phyloP scores from a whole-genome alignment of 352 stramenopile genomes.

The Phytophthora multivora region DNA sequence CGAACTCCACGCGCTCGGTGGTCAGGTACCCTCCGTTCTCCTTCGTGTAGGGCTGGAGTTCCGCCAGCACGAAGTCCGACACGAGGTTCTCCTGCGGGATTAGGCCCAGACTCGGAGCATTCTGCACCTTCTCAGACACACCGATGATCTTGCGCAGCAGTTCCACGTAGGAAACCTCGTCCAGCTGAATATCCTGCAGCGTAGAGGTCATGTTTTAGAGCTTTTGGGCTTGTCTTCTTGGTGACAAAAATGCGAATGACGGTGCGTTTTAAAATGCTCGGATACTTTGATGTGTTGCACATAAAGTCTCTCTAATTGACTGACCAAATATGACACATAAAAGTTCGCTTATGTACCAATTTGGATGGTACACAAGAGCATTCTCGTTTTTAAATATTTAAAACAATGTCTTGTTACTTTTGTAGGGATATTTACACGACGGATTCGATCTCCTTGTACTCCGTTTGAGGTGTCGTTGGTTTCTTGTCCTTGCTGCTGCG shows the following conservation, averaged over 20 bases:
- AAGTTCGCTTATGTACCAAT: not conserved
- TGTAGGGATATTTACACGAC: slow-evolving; percentile 29
- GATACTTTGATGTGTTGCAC: not conserved
- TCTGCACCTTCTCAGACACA: slow-evolving; percentile 58
- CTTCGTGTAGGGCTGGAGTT: slow-evolving; percentile 74
- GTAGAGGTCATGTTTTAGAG: slow-evolving; percentile 20
- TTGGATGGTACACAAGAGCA: not conserved
- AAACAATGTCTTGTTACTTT: slow-evolving; percentile 1
- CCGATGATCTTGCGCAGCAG: slow-evolving; percentile 48
- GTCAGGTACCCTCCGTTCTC: slow-evolving; percentile 80
- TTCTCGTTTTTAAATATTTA: slow-evolving; percentile 31
- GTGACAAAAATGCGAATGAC: slow-evolving; percentile 22
- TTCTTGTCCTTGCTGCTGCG: slow-evolving; percentile 14
- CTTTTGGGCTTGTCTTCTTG: slow-evolving; percentile 1
- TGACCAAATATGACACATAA: not conserved
- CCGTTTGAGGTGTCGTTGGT: slow-evolving; percentile 19
- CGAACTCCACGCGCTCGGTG: slow-evolving; percentile 81
- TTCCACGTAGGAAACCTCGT: slow-evolving; percentile 81
- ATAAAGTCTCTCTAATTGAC: not conserved
- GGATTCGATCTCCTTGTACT: slow-evolving; percentile 43
- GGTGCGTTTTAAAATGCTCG: not conserved
- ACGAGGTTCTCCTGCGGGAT: slow-evolving; percentile 68
- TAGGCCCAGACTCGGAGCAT: slow-evolving; percentile 42
- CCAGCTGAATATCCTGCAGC: slow-evolving; percentile 52
- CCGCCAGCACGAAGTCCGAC: slow-evolving; percentile 85